These are phyloP conservation scores for Piper longum DNA, from an alignment of 164 flowering plant species.

Conservation along the genomic window DNA sequence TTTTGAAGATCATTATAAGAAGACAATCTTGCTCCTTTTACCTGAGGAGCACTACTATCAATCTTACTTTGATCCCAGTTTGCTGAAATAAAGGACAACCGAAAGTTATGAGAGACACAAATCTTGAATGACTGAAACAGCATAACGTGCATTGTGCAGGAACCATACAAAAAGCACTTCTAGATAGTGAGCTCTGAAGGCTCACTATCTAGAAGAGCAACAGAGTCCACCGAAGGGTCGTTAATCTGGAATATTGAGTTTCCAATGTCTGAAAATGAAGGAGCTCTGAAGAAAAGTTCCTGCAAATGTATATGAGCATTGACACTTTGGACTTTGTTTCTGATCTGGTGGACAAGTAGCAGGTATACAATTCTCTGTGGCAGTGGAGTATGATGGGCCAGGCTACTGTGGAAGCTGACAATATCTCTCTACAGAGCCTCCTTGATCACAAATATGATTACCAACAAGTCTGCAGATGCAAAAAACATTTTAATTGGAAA, in stretches of 20 bases:
- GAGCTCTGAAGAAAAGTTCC: constrained; percentile 80
- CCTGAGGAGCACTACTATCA: constrained; percentile 32
- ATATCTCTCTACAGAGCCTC: constrained; percentile 9
- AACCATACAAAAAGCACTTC: constrained; percentile 47
- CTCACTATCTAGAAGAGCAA: constrained; percentile 32
- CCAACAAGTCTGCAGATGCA: neutral
- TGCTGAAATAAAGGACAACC: constrained; percentile 16
- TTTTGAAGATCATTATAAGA: constrained; percentile 49
- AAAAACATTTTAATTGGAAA: too few species aligned
- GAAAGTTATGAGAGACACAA: too few species aligned
- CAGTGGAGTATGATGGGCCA: constrained; percentile 45
- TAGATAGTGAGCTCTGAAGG: constrained; percentile 42
- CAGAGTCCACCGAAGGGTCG: constrained; percentile 63
- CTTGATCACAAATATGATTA: neutral
- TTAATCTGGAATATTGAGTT: constrained; percentile 44
- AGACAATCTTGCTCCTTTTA: constrained; percentile 51
- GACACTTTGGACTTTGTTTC: constrained; percentile 67
- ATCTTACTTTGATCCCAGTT: constrained; percentile 26
- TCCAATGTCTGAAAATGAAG: constrained; percentile 58
- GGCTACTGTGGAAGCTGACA: constrained; percentile 39
- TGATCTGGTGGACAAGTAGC: constrained; percentile 34
- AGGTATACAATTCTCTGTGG: constrained; percentile 44
- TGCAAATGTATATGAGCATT: constrained; percentile 66
- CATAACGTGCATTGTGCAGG: neutral
- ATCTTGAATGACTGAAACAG: neutral